A percentile compares a stretch with the other conserved stretches of the same genome.
Evolutionary conservation across 805 yeast species (phyloP).

Genomic region (Kluyveromyces aestuarii): DNA sequence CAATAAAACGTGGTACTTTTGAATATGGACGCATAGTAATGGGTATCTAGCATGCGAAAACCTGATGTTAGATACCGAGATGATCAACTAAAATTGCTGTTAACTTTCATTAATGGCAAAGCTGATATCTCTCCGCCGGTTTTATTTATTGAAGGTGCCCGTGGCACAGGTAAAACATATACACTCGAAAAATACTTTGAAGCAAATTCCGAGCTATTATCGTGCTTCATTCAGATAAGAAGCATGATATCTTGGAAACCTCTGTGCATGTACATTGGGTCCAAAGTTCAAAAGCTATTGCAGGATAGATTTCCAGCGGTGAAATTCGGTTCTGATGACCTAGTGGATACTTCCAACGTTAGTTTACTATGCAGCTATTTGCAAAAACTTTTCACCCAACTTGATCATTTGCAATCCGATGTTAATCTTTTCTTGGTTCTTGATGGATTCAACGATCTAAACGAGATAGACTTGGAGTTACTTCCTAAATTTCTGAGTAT

Average conservation of each 20-base stretch:
- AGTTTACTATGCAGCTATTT: conserved; percentile 19
- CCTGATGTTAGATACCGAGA: conserved; percentile 12
- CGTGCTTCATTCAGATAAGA: conserved; percentile 18
- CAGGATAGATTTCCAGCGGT: conserved; percentile 9
- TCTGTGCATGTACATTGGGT: conserved; percentile 21
- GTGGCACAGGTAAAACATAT: conserved; percentile 24
- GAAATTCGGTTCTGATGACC: conserved; percentile 12
- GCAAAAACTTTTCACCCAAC: conserved; percentile 9
- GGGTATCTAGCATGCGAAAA: neutral
- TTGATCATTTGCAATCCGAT: conserved; percentile 4
- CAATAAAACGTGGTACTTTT: no score
- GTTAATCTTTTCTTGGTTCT: conserved; percentile 15
- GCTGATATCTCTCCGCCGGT: conserved; percentile 14
- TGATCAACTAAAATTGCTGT: conserved; percentile 16
- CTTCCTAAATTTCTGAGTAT: conserved; percentile 19
- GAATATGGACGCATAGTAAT: neutral
- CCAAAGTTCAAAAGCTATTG: conserved; percentile 16
- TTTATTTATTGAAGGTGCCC: conserved; percentile 16
- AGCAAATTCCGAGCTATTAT: conserved; percentile 8
- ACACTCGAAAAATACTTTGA: conserved; percentile 15
- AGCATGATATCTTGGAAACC: conserved; percentile 28
- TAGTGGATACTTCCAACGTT: conserved; percentile 24
- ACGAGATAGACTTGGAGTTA: conserved; percentile 24
- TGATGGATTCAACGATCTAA: conserved; percentile 27
- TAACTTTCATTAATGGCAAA: conserved; percentile 14